A percentile compares a stretch with the other conserved stretches of the same genome.
phyloP scores from a whole-genome alignment of 371 early-diverging fungal species.

The Gilbertella persicaria region DNA sequence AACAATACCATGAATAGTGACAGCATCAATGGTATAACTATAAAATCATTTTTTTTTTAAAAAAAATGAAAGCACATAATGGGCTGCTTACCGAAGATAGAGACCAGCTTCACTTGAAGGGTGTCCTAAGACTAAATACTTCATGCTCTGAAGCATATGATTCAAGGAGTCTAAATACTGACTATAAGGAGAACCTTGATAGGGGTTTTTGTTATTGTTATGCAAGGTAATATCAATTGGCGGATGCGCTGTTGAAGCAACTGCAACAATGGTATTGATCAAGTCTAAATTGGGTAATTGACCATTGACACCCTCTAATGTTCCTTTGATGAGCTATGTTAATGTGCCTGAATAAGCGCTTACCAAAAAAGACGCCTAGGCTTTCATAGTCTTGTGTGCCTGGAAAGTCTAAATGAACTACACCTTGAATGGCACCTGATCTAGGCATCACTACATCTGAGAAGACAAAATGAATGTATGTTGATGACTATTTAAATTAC shows the following conservation, averaged over 20 bases:
- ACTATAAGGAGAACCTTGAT: constrained; percentile 18
- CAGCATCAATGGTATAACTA: constrained; percentile 85
- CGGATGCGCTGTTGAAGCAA: constrained; percentile 46
- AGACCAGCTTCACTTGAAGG: constrained; percentile 77
- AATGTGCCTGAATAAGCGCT: not conserved
- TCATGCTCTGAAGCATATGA: constrained; percentile 62
- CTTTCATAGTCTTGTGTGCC: constrained; percentile 66
- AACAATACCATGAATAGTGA: constrained; percentile 69
- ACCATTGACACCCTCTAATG: constrained; percentile 87
- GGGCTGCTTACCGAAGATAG: constrained; percentile 61
- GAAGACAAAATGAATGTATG: not conserved
- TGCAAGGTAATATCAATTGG: constrained; percentile 56
- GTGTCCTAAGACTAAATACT: constrained; percentile 69
- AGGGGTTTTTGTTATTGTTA: constrained; percentile 22
- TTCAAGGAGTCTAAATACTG: constrained; percentile 47
- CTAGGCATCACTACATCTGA: constrained; percentile 48
- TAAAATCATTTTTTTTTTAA: not conserved
- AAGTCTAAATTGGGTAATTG: constrained; percentile 93
- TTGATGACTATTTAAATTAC: constrained; percentile 19
- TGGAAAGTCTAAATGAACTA: constrained; percentile 85
- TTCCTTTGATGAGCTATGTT: not conserved
- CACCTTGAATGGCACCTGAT: constrained; percentile 89
- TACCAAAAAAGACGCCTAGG: constrained; percentile 82
- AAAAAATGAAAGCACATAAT: no score
- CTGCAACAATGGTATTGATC: constrained; percentile 71